phyloP scores from a whole-genome alignment of 1,284 basidiomycete species.

The Clitocybe nebularis region DNA sequence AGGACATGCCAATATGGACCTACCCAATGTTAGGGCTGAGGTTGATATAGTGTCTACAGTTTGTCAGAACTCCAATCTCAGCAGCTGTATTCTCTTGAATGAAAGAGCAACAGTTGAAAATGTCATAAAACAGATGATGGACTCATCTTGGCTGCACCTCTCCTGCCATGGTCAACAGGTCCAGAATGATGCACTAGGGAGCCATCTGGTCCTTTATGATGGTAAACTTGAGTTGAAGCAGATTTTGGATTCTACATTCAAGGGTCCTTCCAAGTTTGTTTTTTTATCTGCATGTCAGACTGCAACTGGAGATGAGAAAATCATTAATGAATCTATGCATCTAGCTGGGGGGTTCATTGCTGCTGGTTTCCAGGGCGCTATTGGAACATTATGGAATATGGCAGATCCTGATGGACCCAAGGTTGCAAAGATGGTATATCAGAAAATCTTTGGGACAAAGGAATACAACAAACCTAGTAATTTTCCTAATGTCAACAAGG shows the following conservation, averaged over 20 bases:
- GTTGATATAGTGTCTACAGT: background rate
- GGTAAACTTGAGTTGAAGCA: conserved; percentile 8
- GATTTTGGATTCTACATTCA: conserved; percentile 6
- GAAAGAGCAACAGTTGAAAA: conserved; percentile 5
- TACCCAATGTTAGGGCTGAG: background rate
- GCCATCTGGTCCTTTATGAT: conserved; percentile 8
- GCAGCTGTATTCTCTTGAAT: background rate
- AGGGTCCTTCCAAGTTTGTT: conserved; percentile 11
- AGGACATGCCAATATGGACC: background rate
- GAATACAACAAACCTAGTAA: too few species aligned
- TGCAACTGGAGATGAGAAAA: conserved; percentile 21
- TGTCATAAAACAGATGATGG: background rate
- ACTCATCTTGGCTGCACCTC: conserved; percentile 12
- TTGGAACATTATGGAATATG: conserved; percentile 31
- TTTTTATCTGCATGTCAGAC: conserved; percentile 32
- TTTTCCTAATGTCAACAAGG: too few species aligned
- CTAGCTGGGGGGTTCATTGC: conserved; percentile 28
- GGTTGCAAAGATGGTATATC: conserved; percentile 21
- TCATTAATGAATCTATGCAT: conserved; percentile 25
- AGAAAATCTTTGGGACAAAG: conserved; percentile 18
- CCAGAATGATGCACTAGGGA: conserved; percentile 10
- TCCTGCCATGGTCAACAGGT: conserved; percentile 16
- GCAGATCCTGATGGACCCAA: conserved; percentile 23
- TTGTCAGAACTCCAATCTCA: background rate
- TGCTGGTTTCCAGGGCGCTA: conserved; percentile 27